Evolutionary conservation across 345 rosid genomes (phyloP).

Genomic region (Aquilaria sinensis): DNA sequence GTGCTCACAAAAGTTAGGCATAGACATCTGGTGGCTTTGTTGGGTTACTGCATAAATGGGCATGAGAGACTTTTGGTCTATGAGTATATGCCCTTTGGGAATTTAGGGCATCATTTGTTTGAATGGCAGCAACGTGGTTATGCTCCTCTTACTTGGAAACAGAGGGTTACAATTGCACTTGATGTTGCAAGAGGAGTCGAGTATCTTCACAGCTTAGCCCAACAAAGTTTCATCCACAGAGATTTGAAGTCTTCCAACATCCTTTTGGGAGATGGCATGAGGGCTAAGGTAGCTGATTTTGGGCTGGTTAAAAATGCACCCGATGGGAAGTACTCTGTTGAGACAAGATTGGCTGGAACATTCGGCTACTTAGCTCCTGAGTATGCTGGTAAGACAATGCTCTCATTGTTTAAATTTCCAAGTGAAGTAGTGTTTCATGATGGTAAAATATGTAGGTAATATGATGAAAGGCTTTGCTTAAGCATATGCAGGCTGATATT

Average conservation of each 20-base stretch:
- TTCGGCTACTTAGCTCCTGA: slow-evolving; percentile 98
- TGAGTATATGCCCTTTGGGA: slow-evolving; percentile 92
- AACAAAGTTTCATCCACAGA: slow-evolving; percentile 86
- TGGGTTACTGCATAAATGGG: slow-evolving; percentile 77
- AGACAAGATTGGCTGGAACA: slow-evolving; percentile 92
- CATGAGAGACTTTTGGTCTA: slow-evolving; percentile 76
- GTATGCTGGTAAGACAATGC: slow-evolving; percentile 62
- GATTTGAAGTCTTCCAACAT: slow-evolving; percentile 89
- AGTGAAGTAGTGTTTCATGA: slow-evolving; percentile 3
- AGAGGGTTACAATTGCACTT: slow-evolving; percentile 68
- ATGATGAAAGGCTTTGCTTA: too few species aligned
- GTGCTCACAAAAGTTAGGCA: slow-evolving; percentile 88
- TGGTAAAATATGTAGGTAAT: too few species aligned
- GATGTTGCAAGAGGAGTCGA: slow-evolving; percentile 94
- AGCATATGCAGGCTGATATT: too few species aligned
- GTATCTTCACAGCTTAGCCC: slow-evolving; percentile 84
- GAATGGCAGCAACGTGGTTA: slow-evolving; percentile 42
- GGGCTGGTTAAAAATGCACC: slow-evolving; percentile 89
- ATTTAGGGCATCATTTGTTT: slow-evolving; percentile 69
- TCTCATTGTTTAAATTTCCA: not conserved
- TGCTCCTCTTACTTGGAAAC: slow-evolving; percentile 70
- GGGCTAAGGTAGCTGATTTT: slow-evolving; percentile 93
- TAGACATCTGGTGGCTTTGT: slow-evolving; percentile 77
- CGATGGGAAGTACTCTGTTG: slow-evolving; percentile 79
- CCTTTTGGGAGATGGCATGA: slow-evolving; percentile 87